These are phyloP conservation scores for Rhytidiadelphus loreus DNA, from an alignment of 225 moss, liverwort and hornwort genomes.

Conservation along the genomic window DNA sequence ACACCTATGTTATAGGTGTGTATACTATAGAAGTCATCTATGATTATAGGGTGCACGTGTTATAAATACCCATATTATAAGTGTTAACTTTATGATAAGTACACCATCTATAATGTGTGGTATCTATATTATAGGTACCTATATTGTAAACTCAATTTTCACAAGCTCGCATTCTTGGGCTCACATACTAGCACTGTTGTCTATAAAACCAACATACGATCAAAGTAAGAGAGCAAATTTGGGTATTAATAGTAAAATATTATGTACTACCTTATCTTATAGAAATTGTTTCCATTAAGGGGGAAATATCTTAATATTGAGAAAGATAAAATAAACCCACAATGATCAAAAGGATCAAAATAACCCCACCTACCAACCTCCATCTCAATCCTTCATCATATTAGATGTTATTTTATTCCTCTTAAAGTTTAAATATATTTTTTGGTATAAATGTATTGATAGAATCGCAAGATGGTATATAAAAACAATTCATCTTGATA, in stretches of 20 bases:
- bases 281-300: neutral
- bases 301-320: fast-evolving
- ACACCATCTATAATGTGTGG: too few species aligned
- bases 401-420: neutral
- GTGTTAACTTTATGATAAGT: too few species aligned
- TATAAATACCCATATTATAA: too few species aligned
- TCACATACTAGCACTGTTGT: too few species aligned
- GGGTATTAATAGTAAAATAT: neutral
- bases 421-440: neutral
- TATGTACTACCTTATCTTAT: neutral
- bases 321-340: neutral
- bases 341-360: neutral
- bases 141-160: too few species aligned
- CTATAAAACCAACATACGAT: neutral
- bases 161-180: too few species aligned
- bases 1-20: too few species aligned
- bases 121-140: too few species aligned
- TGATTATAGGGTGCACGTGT: too few species aligned
- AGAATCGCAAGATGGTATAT: neutral
- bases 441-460: neutral
- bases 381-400: neutral
- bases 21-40: too few species aligned
- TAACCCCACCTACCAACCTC: neutral
- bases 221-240: fast-evolving
- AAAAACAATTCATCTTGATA: neutral